Base-by-base conservation (phyloP, 176 grass and related monocot species). In the maize (Zea mays) region DNA sequence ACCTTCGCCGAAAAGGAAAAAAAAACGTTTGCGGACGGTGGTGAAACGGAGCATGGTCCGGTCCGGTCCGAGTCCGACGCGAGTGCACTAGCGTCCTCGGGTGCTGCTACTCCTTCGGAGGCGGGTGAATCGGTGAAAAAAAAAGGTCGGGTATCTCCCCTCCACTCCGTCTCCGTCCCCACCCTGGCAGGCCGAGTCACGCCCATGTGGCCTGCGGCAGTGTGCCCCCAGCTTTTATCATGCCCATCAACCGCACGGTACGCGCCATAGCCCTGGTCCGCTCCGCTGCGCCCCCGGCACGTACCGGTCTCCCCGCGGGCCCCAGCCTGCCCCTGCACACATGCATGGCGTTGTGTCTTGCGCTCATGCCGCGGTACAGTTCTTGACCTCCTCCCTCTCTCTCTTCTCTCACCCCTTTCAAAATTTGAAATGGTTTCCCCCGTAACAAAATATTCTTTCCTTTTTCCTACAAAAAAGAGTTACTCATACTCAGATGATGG, bases 141-240 rank as follows among this genome's bases (percentile, higher is more conserved):
- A 10, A 2, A 10, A 10, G 3, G 2, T 2, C 0, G 13, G 80
- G 34, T 14, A 49, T 49, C 47, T 49, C 47, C 11, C 2, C 0
- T 1, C 48, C 0, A 27, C 27, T 27, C 27, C 27, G 27, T 27
- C 3, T 56, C 17, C 56, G 10, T 19, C 42, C 75, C 67, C 82
- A 78, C 67, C 1, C 6, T 79, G 83, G 52, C 68, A 85, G 74
- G 74, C 83, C 41, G 19, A 46, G 83, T 85, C 83, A 85, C 34
- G 5, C 75, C 68, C 83, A 85, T 85, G 75, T 85, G 68, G 74
- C 46, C 67, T 73, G 8, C 33, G 57, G 57, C 45, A 71, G 75
- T 27, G 75, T 62, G 67, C 59, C 67, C 71, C 47, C 83, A 85
- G 47, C 83, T 71, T 85, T 85, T 65, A 85, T 65, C 37, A 85